Conservation (phyloP, 441 rosid genomes). For the Gossypium schwendimanii region DNA sequence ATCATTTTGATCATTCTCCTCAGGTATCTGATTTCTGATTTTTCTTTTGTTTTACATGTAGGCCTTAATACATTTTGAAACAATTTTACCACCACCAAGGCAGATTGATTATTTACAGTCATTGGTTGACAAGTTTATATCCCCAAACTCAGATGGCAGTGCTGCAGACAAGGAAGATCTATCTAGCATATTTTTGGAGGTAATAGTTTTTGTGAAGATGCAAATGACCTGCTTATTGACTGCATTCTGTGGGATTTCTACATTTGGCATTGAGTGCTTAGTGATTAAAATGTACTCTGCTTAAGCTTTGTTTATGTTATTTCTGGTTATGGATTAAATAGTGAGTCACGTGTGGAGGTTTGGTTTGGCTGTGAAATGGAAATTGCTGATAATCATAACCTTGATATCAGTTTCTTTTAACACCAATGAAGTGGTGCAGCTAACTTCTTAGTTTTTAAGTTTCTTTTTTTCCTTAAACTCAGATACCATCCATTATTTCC, state of each 20-base stretch:
- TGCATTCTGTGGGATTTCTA: neutral
- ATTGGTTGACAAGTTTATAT: slow-evolving; percentile 61
- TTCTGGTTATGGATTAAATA: neutral
- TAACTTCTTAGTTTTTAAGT: too few relatives aligned
- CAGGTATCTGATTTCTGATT: slow-evolving; percentile 2
- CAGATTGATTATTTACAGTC: slow-evolving; percentile 63
- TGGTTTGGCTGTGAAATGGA: neutral
- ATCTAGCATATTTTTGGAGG: slow-evolving; percentile 81
- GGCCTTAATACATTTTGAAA: slow-evolving; percentile 68
- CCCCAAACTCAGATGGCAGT: slow-evolving; percentile 50
- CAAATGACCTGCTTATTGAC: neutral
- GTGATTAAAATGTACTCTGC: neutral
- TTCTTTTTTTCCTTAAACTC: too few relatives aligned
- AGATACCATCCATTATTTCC: too few relatives aligned
- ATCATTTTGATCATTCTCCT: neutral
- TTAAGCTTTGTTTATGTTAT: neutral
- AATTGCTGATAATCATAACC: neutral
- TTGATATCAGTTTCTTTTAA: neutral
- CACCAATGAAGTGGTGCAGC: too few relatives aligned
- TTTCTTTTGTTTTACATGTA: slow-evolving; percentile 16
- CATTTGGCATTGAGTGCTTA: neutral
- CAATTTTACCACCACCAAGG: slow-evolving; percentile 60
- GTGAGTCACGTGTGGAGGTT: neutral
- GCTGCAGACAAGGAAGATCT: slow-evolving; percentile 77
- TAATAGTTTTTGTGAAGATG: slow-evolving; percentile 14